Conservation (phyloP, 2,329 filamentous ascomycete genomes). For the Penicillium digitatum region DNA sequence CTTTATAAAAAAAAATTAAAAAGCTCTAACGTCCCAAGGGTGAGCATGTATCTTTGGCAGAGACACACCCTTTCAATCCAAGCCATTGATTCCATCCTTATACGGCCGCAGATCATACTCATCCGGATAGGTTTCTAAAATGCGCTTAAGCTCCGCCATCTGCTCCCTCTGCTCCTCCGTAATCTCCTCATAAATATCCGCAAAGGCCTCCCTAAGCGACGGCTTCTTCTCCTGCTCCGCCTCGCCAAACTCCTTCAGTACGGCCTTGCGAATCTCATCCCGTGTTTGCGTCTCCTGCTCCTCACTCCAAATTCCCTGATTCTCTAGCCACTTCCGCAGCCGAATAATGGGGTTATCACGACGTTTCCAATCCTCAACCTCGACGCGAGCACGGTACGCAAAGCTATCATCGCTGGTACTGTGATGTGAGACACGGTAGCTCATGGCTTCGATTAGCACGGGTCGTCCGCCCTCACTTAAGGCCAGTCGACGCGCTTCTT, state of each 20-base stretch:
- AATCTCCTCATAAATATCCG: constrained; percentile 83
- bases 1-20: no score
- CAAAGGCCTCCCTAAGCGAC: constrained; percentile 59
- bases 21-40: not conserved
- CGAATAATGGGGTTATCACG: constrained; percentile 84
- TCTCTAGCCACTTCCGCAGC: constrained; percentile 86
- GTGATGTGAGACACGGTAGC: constrained; percentile 95
- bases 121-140: constrained; percentile 79
- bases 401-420: constrained; percentile 96
- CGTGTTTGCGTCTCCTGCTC: constrained; percentile 70
- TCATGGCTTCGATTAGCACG: constrained; percentile 91
- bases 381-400: constrained; percentile 85
- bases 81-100: constrained; percentile 66
- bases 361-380: constrained; percentile 92
- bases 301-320: constrained; percentile 78
- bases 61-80: constrained; percentile 59
- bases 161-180: constrained; percentile 75
- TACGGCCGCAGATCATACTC: constrained; percentile 82
- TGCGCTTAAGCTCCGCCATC: constrained; percentile 68
- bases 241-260: constrained; percentile 77
- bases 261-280: constrained; percentile 63
- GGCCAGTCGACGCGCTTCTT: constrained; percentile 71
- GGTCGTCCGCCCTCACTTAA: constrained; percentile 76
- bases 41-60: constrained; percentile 49
- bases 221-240: constrained; percentile 58